Conservation (phyloP, 2,329 filamentous ascomycete genomes). For the Monosporascus cannonballus region DNA sequence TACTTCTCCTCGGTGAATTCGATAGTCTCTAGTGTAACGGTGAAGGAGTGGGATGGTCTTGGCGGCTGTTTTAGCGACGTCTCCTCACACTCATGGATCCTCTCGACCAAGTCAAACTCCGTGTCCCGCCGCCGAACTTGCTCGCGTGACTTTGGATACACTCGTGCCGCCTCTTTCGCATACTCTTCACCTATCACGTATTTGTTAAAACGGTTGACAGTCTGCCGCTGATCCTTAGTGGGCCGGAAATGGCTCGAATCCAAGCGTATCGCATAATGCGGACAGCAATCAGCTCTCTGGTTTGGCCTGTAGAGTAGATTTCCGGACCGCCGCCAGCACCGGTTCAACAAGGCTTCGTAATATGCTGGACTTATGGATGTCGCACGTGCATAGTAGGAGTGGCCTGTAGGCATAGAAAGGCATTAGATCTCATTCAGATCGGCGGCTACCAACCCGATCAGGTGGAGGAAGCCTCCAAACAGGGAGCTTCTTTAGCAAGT, state of each 20-base stretch:
- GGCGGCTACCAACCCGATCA: conserved; percentile 11
- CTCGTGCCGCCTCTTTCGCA: conserved; percentile 54
- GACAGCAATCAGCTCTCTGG: conserved; percentile 76
- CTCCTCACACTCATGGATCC: conserved; percentile 64
- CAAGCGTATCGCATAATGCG: conserved; percentile 79
- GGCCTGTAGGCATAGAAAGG: conserved; percentile 42
- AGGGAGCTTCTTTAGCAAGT: neutral
- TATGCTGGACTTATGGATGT: conserved; percentile 55
- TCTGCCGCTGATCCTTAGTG: conserved; percentile 66
- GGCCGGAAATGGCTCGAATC: conserved; percentile 60
- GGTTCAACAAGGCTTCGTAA: conserved; percentile 67
- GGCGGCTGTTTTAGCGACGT: conserved; percentile 48
- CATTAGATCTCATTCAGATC: conserved; percentile 22
- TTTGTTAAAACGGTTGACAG: conserved; percentile 70
- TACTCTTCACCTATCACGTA: conserved; percentile 65
- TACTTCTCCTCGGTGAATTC: conserved; percentile 73
- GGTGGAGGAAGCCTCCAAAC: conserved; percentile 4
- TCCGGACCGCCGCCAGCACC: conserved; percentile 71
- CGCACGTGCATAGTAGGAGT: conserved; percentile 64
- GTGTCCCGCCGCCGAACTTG: conserved; percentile 57
- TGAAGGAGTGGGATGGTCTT: conserved; percentile 60
- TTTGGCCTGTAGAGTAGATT: conserved; percentile 72
- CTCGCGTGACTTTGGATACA: conserved; percentile 62
- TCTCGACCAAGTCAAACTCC: conserved; percentile 59
- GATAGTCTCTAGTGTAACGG: conserved; percentile 64